These are phyloP conservation scores for Lactuca sativa DNA, from an alignment of 129 eudicot genomes.

Conservation along the genomic window DNA sequence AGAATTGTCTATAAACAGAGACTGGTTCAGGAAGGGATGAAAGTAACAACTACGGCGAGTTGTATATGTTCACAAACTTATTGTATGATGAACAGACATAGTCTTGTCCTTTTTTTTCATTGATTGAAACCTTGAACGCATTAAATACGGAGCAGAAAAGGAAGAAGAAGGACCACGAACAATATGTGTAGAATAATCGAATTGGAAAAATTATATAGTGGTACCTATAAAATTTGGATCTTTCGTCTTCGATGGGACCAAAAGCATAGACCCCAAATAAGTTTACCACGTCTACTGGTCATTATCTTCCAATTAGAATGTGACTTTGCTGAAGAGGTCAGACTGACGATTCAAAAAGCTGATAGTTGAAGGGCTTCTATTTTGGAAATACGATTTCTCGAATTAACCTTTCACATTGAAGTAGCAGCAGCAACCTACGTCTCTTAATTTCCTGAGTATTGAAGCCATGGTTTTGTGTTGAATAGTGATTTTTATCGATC, in stretches of 20 bases:
- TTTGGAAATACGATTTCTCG: no score
- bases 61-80: no score
- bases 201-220: background rate
- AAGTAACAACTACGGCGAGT: no score
- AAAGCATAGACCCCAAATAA: background rate
- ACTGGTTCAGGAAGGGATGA: no score
- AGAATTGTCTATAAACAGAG: no score
- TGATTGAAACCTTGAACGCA: background rate
- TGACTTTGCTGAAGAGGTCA: background rate
- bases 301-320: background rate
- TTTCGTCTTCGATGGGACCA: background rate
- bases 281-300: background rate
- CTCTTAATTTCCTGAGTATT: no score
- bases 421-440: no score
- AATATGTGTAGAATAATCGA: background rate
- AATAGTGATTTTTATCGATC: no score
- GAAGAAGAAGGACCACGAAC: background rate
- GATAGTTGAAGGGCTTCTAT: background rate
- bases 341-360: background rate
- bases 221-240: background rate
- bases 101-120: background rate
- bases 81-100: no score
- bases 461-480: no score
- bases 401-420: no score
- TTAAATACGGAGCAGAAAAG: background rate